Base-by-base conservation (phyloP, 2,329 filamentous ascomycete species). In the Stachybotrys echinatus region DNA sequence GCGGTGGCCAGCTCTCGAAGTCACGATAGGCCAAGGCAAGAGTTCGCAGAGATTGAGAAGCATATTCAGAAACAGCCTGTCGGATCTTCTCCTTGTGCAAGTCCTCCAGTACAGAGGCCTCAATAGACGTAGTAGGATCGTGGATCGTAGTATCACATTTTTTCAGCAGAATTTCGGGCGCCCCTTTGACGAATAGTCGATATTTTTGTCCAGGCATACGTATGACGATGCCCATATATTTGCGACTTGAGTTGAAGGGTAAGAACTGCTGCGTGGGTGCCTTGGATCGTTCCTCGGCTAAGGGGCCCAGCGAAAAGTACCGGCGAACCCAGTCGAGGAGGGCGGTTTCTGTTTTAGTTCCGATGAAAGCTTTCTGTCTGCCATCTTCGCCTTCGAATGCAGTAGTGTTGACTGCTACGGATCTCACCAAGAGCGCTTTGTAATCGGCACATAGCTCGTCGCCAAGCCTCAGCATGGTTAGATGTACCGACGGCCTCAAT, bases 21-120 rank as follows among this genome's bases (percentile, higher is more conserved):
- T 92, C 88, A 45, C 80, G 80, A 66, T 88, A 90, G 14, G 87
- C 75, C 54, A 90, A 74, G 22, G 79, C 85, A 52, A 91, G 89
- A 1, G 87, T 90, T 49, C 88, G 83, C 18, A 91, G 77, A 17
- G 87, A 89, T 42, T 81, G 74, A 8, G 74, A 74, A 17, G 83
- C 83, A 55, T 85, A 86, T 5, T 73, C 72, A 47, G 79, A 76
- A 56, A 86, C 86, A 49, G 80, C 66, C 31, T 70, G 61, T 48
- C 74, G 73, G 34, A 85, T 66, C 1, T 72, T 74, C 42, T 81
- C 73, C 27, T 76, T 74, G 54, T 83, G 42, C 84, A 80, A 54
- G 83, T 81, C 20, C 68, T 46, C 44, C n/a, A 8, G 12, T 2
- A 18, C 19, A 23, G 37, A 18, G 17, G 12, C 37, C 8, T 19